Conservation (phyloP, 345 rosid genomes). For the Linum usitatissimum region DNA sequence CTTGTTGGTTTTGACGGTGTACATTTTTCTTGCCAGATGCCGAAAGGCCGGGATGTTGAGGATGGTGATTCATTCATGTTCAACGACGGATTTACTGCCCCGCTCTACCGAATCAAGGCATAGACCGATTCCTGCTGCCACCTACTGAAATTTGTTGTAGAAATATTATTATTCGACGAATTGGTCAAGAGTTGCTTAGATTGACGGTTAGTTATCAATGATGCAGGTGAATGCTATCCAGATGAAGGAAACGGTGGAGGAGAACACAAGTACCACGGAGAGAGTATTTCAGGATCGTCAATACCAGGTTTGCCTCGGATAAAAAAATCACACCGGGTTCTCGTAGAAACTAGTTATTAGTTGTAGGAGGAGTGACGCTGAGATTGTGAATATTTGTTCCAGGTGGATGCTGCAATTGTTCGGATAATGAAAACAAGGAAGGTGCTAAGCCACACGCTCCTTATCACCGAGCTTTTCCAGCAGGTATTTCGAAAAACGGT, state of each 20-base stretch:
- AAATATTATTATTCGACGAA: too few relatives aligned
- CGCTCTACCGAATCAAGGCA: constrained; percentile 87
- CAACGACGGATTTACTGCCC: constrained; percentile 71
- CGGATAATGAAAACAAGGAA: constrained; percentile 98
- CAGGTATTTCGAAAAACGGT: constrained; percentile 42
- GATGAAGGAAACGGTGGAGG: constrained; percentile 99
- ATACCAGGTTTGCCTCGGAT: constrained; percentile 59
- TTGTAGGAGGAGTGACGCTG: background rate
- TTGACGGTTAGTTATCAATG: constrained; percentile 5
- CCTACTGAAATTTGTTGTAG: background rate
- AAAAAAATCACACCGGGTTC: background rate
- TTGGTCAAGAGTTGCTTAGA: background rate
- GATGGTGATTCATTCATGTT: constrained; percentile 78
- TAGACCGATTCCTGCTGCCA: background rate
- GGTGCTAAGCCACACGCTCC: constrained; percentile 90
- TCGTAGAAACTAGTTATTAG: background rate
- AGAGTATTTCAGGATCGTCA: constrained; percentile 98
- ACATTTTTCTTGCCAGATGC: constrained; percentile 36
- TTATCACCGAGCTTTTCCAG: constrained; percentile 98
- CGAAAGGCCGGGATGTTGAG: constrained; percentile 91
- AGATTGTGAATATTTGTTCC: constrained; percentile 4
- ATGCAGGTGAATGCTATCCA: constrained; percentile 97
- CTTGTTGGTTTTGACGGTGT: background rate
- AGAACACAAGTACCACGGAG: constrained; percentile 91
- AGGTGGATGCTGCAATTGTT: constrained; percentile 99